Evolutionary conservation across 139 green algal species (phyloP).

Genomic region (Raphidocelis subcapitata): DNA sequence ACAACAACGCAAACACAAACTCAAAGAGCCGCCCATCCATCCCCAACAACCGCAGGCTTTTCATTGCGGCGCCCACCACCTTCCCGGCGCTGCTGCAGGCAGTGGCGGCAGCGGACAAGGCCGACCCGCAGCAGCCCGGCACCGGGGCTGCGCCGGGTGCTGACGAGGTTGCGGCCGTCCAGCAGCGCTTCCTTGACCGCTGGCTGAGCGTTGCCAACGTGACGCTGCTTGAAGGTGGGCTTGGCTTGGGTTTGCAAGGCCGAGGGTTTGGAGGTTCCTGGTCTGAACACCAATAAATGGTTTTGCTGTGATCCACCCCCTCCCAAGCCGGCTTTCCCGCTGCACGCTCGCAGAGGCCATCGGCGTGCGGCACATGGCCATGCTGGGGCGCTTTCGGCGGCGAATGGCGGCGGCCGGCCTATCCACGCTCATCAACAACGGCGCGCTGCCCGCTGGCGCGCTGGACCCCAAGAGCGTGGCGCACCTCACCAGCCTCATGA

Average conservation of each 20-base stretch:
- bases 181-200: slow-evolving; percentile 20
- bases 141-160: neutral
- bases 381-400: slow-evolving; percentile 48
- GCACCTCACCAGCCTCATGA: slow-evolving; percentile 4
- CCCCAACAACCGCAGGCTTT: slow-evolving; percentile 6
- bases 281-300: no score
- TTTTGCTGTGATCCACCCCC: no score
- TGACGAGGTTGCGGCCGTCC: slow-evolving; percentile 3
- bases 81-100: slow-evolving; percentile 16
- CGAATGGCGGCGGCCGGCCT: slow-evolving; percentile 13
- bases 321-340: no score
- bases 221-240: slow-evolving; percentile 8
- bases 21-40: no score
- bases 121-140: neutral
- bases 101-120: neutral
- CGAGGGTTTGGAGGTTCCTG: no score
- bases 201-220: slow-evolving; percentile 15
- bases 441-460: neutral
- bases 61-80: slow-evolving; percentile 5
- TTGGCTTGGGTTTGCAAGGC: no score
- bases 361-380: slow-evolving; percentile 52
- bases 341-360: no score
- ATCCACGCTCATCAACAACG: slow-evolving; percentile 12
- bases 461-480: no score
- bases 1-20: no score